Conservation (phyloP, 306 rosid species). For the Aeschynomene evenia region DNA sequence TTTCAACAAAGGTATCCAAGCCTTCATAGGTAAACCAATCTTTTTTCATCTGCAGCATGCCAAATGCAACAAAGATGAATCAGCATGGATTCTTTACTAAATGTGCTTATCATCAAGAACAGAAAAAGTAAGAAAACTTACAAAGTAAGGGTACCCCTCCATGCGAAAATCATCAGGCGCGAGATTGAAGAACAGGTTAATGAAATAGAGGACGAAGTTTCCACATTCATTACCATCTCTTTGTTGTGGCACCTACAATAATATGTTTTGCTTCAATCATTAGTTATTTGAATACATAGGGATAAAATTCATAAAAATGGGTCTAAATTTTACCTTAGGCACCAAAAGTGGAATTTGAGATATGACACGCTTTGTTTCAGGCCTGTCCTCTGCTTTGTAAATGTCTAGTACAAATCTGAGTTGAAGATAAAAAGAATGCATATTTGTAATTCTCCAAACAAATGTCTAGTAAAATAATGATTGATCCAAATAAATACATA, state of each 20-base stretch:
- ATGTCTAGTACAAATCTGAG: conserved; percentile 71
- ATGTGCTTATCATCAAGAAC: neutral
- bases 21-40: conserved; percentile 59
- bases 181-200: conserved; percentile 51
- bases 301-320: conserved; percentile 2
- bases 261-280: neutral
- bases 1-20: conserved; percentile 47
- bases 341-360: conserved; percentile 60
- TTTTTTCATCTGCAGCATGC: conserved; percentile 64
- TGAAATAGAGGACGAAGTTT: conserved; percentile 69
- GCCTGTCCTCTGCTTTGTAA: conserved; percentile 48
- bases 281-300: neutral
- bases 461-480: neutral
- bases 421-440: conserved; percentile 21
- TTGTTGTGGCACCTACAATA: conserved; percentile 78
- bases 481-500: conserved; percentile 8
- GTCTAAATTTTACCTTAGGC: conserved; percentile 47
- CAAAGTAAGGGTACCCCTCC: conserved; percentile 67
- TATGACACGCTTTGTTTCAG: conserved; percentile 33
- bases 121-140: conserved; percentile 39
- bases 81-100: neutral
- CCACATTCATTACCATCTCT: conserved; percentile 73
- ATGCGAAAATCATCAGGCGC: conserved; percentile 65
- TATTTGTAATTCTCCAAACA: neutral
- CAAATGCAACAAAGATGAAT: conserved; percentile 23